Evolutionary conservation across 495 filamentous ascomycete genomes (phyloP).

Genomic region (Penicillium fimorum): DNA sequence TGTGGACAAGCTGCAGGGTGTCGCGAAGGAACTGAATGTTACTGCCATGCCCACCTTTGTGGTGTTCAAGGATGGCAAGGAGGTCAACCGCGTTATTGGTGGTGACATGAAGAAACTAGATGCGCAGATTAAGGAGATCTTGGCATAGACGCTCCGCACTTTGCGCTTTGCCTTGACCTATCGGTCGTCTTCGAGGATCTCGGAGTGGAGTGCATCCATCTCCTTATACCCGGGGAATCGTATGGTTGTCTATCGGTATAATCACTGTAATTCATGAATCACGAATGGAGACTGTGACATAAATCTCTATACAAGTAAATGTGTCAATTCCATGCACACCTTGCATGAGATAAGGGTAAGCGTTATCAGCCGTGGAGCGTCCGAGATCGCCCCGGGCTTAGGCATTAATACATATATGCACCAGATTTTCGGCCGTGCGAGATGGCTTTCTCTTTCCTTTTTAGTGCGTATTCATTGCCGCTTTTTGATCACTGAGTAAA

Average conservation of each 20-base stretch:
- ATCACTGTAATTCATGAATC: not conserved
- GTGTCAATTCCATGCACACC: not conserved
- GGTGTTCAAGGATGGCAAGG: constrained; percentile 70
- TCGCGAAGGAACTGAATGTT: constrained; percentile 69
- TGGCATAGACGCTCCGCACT: constrained; percentile 6
- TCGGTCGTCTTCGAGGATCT: not conserved
- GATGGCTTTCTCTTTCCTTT: not conserved
- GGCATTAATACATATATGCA: not conserved
- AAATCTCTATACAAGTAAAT: not conserved
- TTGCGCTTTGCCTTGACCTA: not conserved
- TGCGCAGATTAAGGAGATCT: constrained; percentile 39
- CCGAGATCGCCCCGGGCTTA: no score
- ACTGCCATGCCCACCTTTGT: constrained; percentile 90
- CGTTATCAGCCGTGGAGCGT: not conserved
- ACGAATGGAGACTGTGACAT: not conserved
- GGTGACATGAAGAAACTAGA: constrained; percentile 64
- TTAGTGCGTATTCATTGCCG: not conserved
- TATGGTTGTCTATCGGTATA: not conserved
- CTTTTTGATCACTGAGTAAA: not conserved
- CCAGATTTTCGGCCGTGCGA: not conserved
- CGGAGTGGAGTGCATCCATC: not conserved
- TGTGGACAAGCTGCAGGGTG: constrained; percentile 73
- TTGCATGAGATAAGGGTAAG: not conserved
- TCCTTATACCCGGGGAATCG: not conserved
- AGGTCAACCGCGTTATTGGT: constrained; percentile 61